Conservation (phyloP, 1,284 basidiomycete species). For the Apiotrichum siamense region DNA sequence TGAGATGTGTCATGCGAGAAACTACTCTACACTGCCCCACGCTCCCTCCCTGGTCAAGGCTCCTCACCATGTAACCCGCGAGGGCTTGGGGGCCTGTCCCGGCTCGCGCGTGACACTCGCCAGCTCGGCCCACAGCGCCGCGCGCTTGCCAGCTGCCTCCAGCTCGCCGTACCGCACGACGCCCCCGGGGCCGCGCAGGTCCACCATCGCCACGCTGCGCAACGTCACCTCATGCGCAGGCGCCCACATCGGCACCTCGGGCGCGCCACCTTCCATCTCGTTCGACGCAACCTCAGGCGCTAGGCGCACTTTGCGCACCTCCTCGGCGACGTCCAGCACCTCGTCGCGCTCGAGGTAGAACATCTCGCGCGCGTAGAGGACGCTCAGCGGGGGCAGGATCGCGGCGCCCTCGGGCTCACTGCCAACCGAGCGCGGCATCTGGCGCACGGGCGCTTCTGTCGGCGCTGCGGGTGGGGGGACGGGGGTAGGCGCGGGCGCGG, state of each 20-base stretch:
- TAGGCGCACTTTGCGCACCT: too few relatives aligned
- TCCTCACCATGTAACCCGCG: neutral
- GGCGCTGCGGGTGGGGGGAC: neutral
- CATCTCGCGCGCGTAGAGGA: neutral
- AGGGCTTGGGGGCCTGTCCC: neutral
- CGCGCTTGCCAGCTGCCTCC: neutral
- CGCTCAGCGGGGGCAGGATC: neutral
- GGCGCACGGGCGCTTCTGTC: neutral
- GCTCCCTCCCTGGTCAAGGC: too few relatives aligned
- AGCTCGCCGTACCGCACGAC: slow-evolving; percentile 15
- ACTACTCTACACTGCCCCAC: too few relatives aligned
- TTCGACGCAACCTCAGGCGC: too few relatives aligned
- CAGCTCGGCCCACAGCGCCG: slow-evolving; percentile 8
- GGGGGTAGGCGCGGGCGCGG: neutral
- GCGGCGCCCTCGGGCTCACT: neutral
- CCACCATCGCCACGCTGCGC: slow-evolving; percentile 7
- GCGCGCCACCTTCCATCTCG: too few relatives aligned
- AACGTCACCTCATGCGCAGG: neutral
- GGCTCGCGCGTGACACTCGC: neutral
- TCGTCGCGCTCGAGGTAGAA: slow-evolving; percentile 12
- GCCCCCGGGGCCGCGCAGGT: slow-evolving; percentile 12
- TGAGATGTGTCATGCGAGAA: slow-evolving; percentile 2
- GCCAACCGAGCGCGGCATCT: neutral
- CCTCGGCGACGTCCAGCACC: slow-evolving; percentile 11
- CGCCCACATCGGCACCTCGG: neutral